phyloP scores from a whole-genome alignment of 1,139 yeast species.

The Hyphopichia wangnamkhiaoensis region DNA sequence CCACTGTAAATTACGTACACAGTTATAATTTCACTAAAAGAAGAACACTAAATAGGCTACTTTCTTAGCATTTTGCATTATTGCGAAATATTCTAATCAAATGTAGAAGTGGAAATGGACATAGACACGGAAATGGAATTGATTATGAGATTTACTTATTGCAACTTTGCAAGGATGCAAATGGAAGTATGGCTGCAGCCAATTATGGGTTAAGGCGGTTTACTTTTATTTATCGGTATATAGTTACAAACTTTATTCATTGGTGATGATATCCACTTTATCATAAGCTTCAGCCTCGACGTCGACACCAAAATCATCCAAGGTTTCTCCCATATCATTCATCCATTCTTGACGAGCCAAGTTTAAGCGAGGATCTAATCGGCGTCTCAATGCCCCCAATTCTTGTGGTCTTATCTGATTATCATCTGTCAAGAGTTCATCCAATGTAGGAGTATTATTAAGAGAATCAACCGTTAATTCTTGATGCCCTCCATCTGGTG shows the following conservation, averaged over 20 bases:
- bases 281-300: constrained; percentile 52
- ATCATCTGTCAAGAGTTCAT: constrained; percentile 20
- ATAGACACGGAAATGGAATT: too few species aligned
- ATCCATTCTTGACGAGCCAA: constrained; percentile 58
- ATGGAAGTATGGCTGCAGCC: too few species aligned
- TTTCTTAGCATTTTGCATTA: too few species aligned
- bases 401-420: constrained; percentile 15
- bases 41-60: too few species aligned
- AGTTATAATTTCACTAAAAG: too few species aligned
- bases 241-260: not conserved
- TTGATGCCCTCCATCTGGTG: constrained; percentile 76
- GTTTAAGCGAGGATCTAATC: constrained; percentile 27
- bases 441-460: constrained; percentile 19
- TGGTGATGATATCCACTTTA: not conserved
- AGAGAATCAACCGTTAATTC: constrained; percentile 15
- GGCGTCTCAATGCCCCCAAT: constrained; percentile 22
- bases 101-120: too few species aligned
- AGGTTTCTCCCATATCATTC: constrained; percentile 78
- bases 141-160: too few species aligned
- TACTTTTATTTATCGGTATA: too few species aligned
- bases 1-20: too few species aligned
- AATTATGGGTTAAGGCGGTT: too few species aligned
- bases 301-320: constrained; percentile 89
- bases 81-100: too few species aligned
- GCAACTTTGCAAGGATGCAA: too few species aligned